Evolutionary conservation across 768 basidiomycete species (phyloP), one percentile per base, ranked within the genome.

Genomic region (Suillus bovinus): DNA sequence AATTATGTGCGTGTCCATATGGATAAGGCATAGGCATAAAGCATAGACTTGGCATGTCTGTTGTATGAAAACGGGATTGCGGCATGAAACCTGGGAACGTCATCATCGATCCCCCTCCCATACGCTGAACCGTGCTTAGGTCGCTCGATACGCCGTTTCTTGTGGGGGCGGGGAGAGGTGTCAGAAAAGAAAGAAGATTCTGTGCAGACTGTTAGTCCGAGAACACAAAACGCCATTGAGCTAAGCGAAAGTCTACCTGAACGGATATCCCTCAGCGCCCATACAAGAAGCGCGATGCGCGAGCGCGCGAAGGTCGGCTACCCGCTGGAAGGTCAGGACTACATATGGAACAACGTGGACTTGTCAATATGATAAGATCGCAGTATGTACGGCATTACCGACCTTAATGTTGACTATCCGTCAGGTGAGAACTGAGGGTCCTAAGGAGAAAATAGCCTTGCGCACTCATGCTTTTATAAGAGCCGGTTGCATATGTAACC

Each of bases 251-350:
- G 69, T 74, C 54, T 69, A 79, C 86, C 85, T 80, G 72, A 74
- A 75, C 76, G 74, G 87, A 88, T 77, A 80, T 77, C 77, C 74
- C 72, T 85, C 77, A 74, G 75, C 85, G 84, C 74, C 84, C 83
- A 78, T 76, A 80, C 79, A 81, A 81, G 80, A 89, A 88, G 85
- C 87, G 86, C 86, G 87, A 88, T 87, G 85, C 74, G 83, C 86
- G 80, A 82, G 74, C 77, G 81, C 78, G 80, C 77, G 78, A 74
- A 77, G 79, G 77, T 76, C 77, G 80, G 78, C 77, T 78, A 71
- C 68, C 70, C 73, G 76, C 73, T 78, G 77, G 72, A 64, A 80
- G 79, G 78, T 56, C 36, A 74, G 66, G 70, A 67, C 70, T 74
- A 56, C 33, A 34, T 34, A 34, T 34, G 10, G 33, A 2, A 34